Evolutionary conservation across 2,329 filamentous ascomycete species (phyloP).

Genomic region (Arthrinium phaeospermum): DNA sequence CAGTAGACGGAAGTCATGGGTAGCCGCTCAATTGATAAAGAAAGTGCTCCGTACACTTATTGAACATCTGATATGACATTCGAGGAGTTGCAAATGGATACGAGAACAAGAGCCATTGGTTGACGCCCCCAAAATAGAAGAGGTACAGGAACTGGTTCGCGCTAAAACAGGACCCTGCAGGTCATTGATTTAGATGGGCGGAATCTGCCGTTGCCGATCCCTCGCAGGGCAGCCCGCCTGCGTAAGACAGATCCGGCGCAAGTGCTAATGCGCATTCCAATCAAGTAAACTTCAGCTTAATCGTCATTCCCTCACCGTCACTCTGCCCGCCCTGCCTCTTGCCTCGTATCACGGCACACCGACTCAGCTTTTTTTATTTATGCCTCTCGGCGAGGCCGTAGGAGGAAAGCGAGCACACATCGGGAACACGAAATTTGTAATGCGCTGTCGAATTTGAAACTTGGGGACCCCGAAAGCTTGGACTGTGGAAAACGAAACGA

Average conservation of each 20-base stretch:
- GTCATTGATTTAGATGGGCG: constrained; percentile 4
- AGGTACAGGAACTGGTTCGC: not conserved
- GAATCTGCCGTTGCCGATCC: constrained; percentile 14
- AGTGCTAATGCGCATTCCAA: constrained; percentile 7
- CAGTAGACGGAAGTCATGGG: not conserved
- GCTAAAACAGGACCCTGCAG: constrained; percentile 26
- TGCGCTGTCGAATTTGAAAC: constrained; percentile 6
- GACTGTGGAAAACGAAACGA: not conserved
- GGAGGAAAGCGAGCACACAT: not conserved
- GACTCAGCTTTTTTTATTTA: not conserved
- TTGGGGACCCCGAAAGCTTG: constrained; percentile 7
- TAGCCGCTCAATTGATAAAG: not conserved
- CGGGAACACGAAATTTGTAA: not conserved
- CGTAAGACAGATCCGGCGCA: constrained; percentile 10
- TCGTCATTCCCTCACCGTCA: constrained; percentile 13
- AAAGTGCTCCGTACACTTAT: not conserved
- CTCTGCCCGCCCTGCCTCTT: not conserved
- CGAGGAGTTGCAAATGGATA: not conserved
- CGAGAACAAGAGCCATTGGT: not conserved
- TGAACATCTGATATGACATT: not conserved
- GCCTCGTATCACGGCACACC: not conserved
- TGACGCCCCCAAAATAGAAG: constrained; percentile 8
- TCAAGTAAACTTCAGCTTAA: constrained; percentile 13
- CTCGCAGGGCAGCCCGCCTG: not conserved
- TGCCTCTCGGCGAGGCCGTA: not conserved